A percentile compares a stretch with the other conserved stretches of the same genome.
phyloP scores from a whole-genome alignment of 2,329 filamentous ascomycete species.

The Nigrospora sphaerica region DNA sequence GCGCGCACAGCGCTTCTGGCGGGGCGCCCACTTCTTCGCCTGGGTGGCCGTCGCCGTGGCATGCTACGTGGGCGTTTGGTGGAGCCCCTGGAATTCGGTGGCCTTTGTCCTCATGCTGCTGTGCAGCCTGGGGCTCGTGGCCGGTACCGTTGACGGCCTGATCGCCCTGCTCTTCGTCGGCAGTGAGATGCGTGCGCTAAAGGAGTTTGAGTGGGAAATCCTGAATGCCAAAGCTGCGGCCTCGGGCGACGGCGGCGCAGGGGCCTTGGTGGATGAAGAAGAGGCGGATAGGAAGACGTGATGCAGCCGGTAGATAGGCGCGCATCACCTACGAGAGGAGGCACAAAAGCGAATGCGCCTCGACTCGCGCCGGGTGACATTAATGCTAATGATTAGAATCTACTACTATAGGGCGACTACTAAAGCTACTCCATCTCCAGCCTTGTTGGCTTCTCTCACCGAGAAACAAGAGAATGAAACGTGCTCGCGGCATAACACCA shows the following conservation, averaged over 20 bases:
- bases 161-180: slow-evolving; percentile 84
- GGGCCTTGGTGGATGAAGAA: slow-evolving; percentile 8
- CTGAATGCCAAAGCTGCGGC: slow-evolving; percentile 52
- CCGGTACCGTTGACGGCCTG: slow-evolving; percentile 75
- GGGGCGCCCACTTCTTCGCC: slow-evolving; percentile 65
- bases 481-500: too few species aligned
- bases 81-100: slow-evolving; percentile 68
- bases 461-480: too few species aligned
- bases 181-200: slow-evolving; percentile 72
- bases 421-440: too few species aligned
- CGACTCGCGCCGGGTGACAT: too few species aligned
- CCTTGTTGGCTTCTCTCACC: too few species aligned
- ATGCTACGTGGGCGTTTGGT: slow-evolving; percentile 81
- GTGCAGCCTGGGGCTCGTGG: slow-evolving; percentile 68
- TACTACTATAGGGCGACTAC: too few species aligned
- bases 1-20: slow-evolving; percentile 61
- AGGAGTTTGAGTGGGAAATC: slow-evolving; percentile 94
- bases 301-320: too few species aligned
- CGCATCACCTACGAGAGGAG: too few species aligned
- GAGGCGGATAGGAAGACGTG: slow-evolving; percentile 6
- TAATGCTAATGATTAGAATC: too few species aligned
- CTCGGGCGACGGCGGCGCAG: slow-evolving; percentile 17
- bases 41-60: slow-evolving; percentile 62
- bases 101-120: slow-evolving; percentile 75
- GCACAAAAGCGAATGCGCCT: too few species aligned